Evolutionary conservation across 129 eudicot species (phyloP).

Genomic region (Flaveria sonorensis): DNA sequence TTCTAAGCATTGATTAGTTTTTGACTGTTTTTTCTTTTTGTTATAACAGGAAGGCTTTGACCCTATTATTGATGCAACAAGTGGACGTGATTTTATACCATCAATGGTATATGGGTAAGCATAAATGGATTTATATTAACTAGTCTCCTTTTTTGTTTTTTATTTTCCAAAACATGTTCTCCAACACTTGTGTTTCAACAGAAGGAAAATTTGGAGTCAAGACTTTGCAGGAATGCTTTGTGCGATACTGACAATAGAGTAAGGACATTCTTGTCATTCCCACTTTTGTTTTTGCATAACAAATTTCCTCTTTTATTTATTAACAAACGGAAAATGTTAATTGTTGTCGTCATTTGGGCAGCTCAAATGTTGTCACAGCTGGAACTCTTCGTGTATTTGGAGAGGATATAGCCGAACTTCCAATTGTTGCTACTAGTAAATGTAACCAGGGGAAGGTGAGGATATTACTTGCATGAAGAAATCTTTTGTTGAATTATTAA

Average conservation of each 20-base stretch:
- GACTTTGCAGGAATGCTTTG: conserved; percentile 91
- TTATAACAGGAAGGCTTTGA: conserved; percentile 73
- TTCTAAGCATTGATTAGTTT: conserved; percentile 4
- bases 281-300: not conserved
- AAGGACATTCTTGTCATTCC: conserved; percentile 28
- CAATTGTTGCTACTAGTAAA: conserved; percentile 81
- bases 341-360: conserved; percentile 38
- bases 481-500: not conserved
- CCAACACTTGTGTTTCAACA: conserved; percentile 18
- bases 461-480: not conserved
- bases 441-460: conserved; percentile 84
- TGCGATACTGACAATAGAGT: conserved; percentile 88
- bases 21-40: not conserved
- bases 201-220: conserved; percentile 85
- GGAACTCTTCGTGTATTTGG: conserved; percentile 85
- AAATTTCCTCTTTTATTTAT: not conserved
- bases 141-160: not conserved
- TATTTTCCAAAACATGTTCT: conserved; percentile 8
- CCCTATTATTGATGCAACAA: conserved; percentile 76
- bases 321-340: not conserved
- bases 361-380: conserved; percentile 83
- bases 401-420: conserved; percentile 85
- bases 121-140: not conserved
- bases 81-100: conserved; percentile 89
- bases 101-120: conserved; percentile 95